These are phyloP conservation scores for Termitomyces bulborhizus DNA, from an alignment of 768 basidiomycete species.

Conservation along the genomic window DNA sequence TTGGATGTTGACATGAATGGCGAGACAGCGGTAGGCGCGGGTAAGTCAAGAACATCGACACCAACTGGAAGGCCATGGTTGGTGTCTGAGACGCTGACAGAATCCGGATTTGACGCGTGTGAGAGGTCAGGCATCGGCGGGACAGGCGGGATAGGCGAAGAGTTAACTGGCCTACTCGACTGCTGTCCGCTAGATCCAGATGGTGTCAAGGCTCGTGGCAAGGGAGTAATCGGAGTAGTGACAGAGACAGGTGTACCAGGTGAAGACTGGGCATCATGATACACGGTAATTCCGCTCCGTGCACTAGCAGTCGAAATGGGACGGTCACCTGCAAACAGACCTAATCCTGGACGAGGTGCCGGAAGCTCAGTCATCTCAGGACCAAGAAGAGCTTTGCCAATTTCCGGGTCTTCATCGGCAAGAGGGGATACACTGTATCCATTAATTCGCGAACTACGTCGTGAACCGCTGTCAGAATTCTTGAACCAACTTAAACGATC, in stretches of 20 bases:
- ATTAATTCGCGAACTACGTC: conserved; percentile 14
- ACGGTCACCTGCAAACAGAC: conserved; percentile 35
- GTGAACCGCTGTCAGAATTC: conserved; percentile 21
- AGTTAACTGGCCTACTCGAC: conserved; percentile 1
- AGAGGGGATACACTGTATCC: conserved; percentile 17
- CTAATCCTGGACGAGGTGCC: conserved; percentile 27
- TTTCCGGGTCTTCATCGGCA: conserved; percentile 42
- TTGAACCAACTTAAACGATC: conserved; percentile 59
- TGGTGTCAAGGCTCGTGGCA: conserved; percentile 44
- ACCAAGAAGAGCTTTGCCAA: conserved; percentile 31
- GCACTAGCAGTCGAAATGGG: conserved; percentile 56
- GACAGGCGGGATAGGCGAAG: conserved; percentile 4
- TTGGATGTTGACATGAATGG: conserved; percentile 33
- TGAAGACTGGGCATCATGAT: conserved; percentile 58
- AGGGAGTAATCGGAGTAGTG: conserved; percentile 27
- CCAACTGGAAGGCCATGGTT: conserved; percentile 12
- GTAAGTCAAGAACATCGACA: conserved; percentile 47
- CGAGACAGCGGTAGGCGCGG: conserved; percentile 51
- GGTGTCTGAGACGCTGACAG: conserved; percentile 5
- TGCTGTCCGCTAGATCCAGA: conserved; percentile 17
- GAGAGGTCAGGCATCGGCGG: conserved; percentile 4
- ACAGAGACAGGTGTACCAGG: conserved; percentile 30
- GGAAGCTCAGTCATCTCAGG: conserved; percentile 17
- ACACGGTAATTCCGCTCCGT: conserved; percentile 50
- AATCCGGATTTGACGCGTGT: neutral